Base-by-base conservation (phyloP, 176 grass and related monocot species). In the Musa schizocarpa region DNA sequence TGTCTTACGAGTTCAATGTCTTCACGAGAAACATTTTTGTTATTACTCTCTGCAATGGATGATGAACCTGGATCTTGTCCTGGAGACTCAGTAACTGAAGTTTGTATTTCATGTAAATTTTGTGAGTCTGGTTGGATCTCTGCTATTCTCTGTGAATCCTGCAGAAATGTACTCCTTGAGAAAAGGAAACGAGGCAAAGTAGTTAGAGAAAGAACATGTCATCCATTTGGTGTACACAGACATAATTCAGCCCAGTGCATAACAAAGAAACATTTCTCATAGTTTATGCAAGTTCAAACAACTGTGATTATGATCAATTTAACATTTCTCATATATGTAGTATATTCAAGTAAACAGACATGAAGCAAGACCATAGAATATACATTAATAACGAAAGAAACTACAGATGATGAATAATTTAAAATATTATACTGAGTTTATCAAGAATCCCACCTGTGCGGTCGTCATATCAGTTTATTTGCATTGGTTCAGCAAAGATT, bases 1-100 rank as follows among this genome's bases (percentile, higher is more conserved):
- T 56, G 53, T 70, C 85, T 84, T 86, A 99, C 96, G 71, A 99
- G 91, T 83, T 94, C 96, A 89, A 99, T 99, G 69, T 99, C 96
- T 94, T 88, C 86, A 50, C 91, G 96, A 66, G 91, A 99, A 74
- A 99, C 96, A 53, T 92, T 99, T 89, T 82, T 94, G 69, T 88
- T 94, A 78, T 92, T 84, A 84, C 74, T 86, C 72, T 66, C 91
- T 48, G 81, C 86, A 34, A 82, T 85, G 49, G 86, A 87, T 19
- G 90, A 74, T 25, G 90, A 87, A 78, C 80, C 86, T 65, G 88
- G 73, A 76, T 99, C 87, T 68, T 83, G 87, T 75, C 61, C 80
- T 77, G 93, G 78, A 53, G 69, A 77, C 81, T 96, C 90, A 79
- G 83, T 69, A 64, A 48, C 75, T 76, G 83, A 73, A 24, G 78